These are phyloP conservation scores for Pseudotsuga menziesii DNA, from an alignment of 75 land plant species.

Conservation along the genomic window DNA sequence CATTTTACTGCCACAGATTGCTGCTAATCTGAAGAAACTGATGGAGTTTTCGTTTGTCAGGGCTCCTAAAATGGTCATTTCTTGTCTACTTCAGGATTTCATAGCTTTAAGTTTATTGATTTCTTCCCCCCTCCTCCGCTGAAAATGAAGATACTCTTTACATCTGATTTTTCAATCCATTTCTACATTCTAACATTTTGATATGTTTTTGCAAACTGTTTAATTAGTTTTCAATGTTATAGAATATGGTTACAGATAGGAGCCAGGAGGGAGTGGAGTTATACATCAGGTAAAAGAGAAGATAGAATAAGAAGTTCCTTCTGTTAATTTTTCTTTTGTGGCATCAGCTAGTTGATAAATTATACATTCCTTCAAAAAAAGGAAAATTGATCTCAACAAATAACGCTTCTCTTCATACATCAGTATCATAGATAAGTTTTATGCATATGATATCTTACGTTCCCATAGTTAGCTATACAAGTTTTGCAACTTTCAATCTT, in stretches of 20 bases:
- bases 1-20: conserved; percentile 54
- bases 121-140: background rate
- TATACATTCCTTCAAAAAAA: too few species aligned
- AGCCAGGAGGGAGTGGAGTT: conserved; percentile 30
- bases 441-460: too few species aligned
- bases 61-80: conserved; percentile 23
- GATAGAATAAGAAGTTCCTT: background rate
- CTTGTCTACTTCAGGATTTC: conserved; percentile 50
- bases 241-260: conserved; percentile 42
- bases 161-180: background rate
- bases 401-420: too few species aligned
- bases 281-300: conserved; percentile 31
- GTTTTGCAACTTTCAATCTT: too few species aligned
- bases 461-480: too few species aligned
- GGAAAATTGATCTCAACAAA: background rate
- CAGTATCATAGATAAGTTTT: too few species aligned
- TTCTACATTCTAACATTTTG: too few species aligned
- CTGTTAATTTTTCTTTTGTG: too few species aligned
- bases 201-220: background rate
- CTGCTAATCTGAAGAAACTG: conserved; percentile 34
- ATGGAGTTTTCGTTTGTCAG: conserved; percentile 31
- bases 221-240: background rate
- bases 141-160: background rate
- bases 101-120: conserved; percentile 32
- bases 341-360: too few species aligned